These are phyloP conservation scores for Rhodamnia rubescens DNA, from an alignment of 345 rosid genomes.

Conservation along the genomic window DNA sequence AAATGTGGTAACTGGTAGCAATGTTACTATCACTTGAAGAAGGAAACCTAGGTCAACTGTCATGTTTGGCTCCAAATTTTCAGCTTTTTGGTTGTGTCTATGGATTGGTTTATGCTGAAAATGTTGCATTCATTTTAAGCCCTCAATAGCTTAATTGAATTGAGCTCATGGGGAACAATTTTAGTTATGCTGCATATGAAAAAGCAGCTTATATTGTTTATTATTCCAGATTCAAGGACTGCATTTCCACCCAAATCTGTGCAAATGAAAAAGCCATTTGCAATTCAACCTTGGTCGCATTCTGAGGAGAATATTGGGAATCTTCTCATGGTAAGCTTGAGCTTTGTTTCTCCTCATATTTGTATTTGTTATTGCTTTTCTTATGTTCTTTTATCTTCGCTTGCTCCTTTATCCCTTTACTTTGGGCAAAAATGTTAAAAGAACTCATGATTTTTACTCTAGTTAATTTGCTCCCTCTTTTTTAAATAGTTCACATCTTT, in stretches of 20 bases:
- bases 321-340: conserved; percentile 76
- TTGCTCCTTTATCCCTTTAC: neutral
- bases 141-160: neutral
- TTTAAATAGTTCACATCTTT: neutral
- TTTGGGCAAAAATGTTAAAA: neutral
- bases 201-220: neutral
- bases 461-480: neutral
- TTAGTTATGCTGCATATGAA: neutral
- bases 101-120: neutral
- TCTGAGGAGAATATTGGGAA: conserved; percentile 81
- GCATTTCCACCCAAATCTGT: conserved; percentile 61
- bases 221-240: conserved; percentile 43
- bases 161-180: neutral
- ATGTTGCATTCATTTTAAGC: neutral
- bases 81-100: neutral
- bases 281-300: conserved; percentile 63
- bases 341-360: neutral
- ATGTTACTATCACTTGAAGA: neutral
- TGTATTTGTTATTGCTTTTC: neutral
- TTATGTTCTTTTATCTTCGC: neutral
- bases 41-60: neutral
- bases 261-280: conserved; percentile 54
- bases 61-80: neutral
- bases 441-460: neutral
- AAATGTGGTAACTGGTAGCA: neutral